Percentiles rank a stretch among this genome's conserved stretches.
phyloP scores from a whole-genome alignment of 306 rosid genomes.

The Albizia julibrissin region DNA sequence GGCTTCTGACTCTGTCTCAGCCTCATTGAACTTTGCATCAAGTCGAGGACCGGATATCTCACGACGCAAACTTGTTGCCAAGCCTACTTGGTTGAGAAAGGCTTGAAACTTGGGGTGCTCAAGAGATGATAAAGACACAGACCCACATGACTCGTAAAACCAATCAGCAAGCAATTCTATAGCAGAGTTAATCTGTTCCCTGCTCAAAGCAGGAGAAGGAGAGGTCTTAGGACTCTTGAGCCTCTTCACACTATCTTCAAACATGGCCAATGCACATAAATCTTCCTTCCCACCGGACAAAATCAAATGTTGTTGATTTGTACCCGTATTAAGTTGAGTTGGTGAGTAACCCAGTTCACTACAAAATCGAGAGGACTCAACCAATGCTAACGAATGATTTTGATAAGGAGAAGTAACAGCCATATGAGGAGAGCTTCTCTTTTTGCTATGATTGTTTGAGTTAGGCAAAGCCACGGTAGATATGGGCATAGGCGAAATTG shows the following conservation, averaged over 20 bases:
- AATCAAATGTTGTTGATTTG: conserved; percentile 57
- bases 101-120: conserved; percentile 76
- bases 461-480: conserved; percentile 58
- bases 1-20: conserved; percentile 64
- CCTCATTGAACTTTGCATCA: conserved; percentile 66
- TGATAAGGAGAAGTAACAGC: conserved; percentile 42
- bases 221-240: conserved; percentile 65
- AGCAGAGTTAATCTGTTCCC: conserved; percentile 68
- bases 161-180: conserved; percentile 69
- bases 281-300: conserved; percentile 81
- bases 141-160: conserved; percentile 82
- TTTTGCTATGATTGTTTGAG: conserved; percentile 56
- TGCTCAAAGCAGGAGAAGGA: conserved; percentile 49
- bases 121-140: conserved; percentile 64
- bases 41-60: conserved; percentile 72
- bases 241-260: conserved; percentile 74
- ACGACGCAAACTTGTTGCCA: conserved; percentile 55
- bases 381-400: conserved; percentile 57
- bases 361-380: conserved; percentile 51
- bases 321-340: conserved; percentile 29
- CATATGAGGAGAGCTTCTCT: conserved; percentile 62
- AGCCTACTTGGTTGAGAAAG: conserved; percentile 69
- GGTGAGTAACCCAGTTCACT: conserved; percentile 47
- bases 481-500: conserved; percentile 62
- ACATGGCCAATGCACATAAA: conserved; percentile 70